Percentiles rank a stretch among this genome's conserved stretches.
These are phyloP conservation scores for Syncephalis plumigaleata DNA, from an alignment of 371 early-diverging fungal species.

Conservation along the genomic window DNA sequence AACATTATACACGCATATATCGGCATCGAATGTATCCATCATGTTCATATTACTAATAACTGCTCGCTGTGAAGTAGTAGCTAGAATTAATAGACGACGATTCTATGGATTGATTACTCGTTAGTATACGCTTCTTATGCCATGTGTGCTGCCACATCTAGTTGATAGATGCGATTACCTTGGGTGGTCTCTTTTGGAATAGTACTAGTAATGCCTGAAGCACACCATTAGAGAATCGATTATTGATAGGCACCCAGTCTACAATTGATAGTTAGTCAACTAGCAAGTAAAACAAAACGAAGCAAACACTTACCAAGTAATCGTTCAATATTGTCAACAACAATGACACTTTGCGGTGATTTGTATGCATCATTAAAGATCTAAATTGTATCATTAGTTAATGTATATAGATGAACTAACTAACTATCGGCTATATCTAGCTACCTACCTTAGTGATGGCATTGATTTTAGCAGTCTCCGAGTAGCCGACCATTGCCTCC, in stretches of 20 bases:
- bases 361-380: conserved; percentile 96
- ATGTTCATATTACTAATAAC: conserved; percentile 82
- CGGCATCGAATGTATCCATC: conserved; percentile 65
- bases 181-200: conserved; percentile 82
- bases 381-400: conserved; percentile 7
- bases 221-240: conserved; percentile 93
- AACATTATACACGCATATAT: conserved; percentile 68
- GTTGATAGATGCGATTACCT: no score
- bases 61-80: conserved; percentile 63
- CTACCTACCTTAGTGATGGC: conserved; percentile 72
- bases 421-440: neutral
- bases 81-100: conserved; percentile 66
- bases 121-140: no score
- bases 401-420: neutral
- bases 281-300: neutral
- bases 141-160: no score
- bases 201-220: conserved; percentile 91
- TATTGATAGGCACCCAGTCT: conserved; percentile 98
- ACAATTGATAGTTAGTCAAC: conserved; percentile 1
- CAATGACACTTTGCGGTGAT: conserved; percentile 88
- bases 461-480: conserved; percentile 83
- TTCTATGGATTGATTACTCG: no score
- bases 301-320: conserved; percentile 59
- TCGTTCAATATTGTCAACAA: conserved; percentile 95
- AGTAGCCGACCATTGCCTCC: conserved; percentile 92